Evolutionary conservation across 768 basidiomycete genomes (phyloP).

Genomic region (Leucocoprinus leucothites): DNA sequence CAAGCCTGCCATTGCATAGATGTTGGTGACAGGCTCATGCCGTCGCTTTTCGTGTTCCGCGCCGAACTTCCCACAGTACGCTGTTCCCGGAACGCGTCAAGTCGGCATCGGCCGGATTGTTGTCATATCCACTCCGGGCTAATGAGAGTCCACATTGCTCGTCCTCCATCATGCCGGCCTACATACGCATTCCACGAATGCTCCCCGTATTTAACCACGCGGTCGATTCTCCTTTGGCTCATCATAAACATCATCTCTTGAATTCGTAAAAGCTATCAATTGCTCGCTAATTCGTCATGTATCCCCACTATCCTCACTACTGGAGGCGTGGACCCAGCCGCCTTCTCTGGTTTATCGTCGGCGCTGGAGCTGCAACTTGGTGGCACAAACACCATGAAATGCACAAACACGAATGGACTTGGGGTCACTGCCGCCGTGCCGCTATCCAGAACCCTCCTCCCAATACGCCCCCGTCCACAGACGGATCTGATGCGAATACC

Average conservation of each 20-base stretch:
- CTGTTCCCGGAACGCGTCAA: not conserved
- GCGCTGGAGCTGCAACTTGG: slow-evolving; percentile 43
- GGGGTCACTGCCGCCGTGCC: slow-evolving; percentile 29
- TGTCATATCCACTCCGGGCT: no score
- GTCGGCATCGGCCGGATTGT: slow-evolving; percentile 5
- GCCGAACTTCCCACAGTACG: not conserved
- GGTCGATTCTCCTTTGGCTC: not conserved
- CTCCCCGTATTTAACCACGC: not conserved
- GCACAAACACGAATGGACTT: slow-evolving; percentile 20
- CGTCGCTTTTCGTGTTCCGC: not conserved
- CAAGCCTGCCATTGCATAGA: no score
- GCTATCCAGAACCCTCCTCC: slow-evolving; percentile 8
- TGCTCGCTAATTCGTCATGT: not conserved
- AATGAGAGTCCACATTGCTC: not conserved
- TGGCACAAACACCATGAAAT: slow-evolving; percentile 39
- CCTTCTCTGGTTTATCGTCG: slow-evolving; percentile 66
- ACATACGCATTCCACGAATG: not conserved
- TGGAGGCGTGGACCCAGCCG: slow-evolving; percentile 44
- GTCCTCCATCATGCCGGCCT: not conserved
- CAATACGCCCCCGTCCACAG: slow-evolving; percentile 5
- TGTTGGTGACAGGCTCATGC: no score
- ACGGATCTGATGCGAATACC: not conserved
- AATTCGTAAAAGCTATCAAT: not conserved
- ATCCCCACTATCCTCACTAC: slow-evolving; percentile 4
- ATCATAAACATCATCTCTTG: not conserved